Percentiles rank a stretch among this genome's conserved stretches.
Evolutionary conservation across 371 early-diverging fungal genomes (phyloP).

Genomic region (Syncephalastrum contaminatum): DNA sequence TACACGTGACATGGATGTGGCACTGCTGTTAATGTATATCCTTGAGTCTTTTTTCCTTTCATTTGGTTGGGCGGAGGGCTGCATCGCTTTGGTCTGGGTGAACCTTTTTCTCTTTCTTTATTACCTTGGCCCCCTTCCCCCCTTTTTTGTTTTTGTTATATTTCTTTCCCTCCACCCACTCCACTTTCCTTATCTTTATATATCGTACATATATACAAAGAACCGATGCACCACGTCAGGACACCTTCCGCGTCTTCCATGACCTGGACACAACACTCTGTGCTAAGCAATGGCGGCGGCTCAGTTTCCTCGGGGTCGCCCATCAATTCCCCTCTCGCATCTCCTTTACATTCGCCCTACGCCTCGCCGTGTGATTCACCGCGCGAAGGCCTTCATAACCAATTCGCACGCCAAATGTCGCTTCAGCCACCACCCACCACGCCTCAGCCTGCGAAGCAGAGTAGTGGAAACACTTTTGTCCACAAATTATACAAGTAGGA

Average conservation of each 20-base stretch:
- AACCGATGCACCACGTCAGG: slow-evolving; percentile 12
- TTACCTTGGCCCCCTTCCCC: too few relatives aligned
- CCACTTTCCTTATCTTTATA: too few relatives aligned
- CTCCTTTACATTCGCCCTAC: slow-evolving; percentile 19
- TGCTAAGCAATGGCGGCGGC: slow-evolving; percentile 11
- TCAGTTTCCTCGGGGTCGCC: slow-evolving; percentile 22
- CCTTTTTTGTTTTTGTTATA: too few relatives aligned
- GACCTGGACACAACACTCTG: slow-evolving; percentile 16
- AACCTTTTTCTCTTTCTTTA: too few relatives aligned
- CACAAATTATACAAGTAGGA: slow-evolving; percentile 36
- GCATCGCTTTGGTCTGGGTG: too few relatives aligned
- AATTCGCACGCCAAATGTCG: slow-evolving; percentile 21
- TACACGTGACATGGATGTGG: too few relatives aligned
- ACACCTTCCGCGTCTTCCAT: slow-evolving; percentile 11
- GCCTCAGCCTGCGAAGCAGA: slow-evolving; percentile 13
- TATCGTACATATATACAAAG: too few relatives aligned
- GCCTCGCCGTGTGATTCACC: slow-evolving; percentile 19
- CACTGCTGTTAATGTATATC: too few relatives aligned
- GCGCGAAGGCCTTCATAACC: slow-evolving; percentile 20
- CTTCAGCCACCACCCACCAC: slow-evolving; percentile 29
- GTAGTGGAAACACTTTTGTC: slow-evolving; percentile 28
- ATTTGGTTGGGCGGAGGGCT: too few relatives aligned
- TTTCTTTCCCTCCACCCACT: too few relatives aligned
- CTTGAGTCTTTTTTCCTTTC: too few relatives aligned
- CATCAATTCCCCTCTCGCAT: slow-evolving; percentile 17